These are phyloP conservation scores for Chaetomium globosum DNA, from an alignment of 2,329 filamentous ascomycete species.

Conservation along the genomic window DNA sequence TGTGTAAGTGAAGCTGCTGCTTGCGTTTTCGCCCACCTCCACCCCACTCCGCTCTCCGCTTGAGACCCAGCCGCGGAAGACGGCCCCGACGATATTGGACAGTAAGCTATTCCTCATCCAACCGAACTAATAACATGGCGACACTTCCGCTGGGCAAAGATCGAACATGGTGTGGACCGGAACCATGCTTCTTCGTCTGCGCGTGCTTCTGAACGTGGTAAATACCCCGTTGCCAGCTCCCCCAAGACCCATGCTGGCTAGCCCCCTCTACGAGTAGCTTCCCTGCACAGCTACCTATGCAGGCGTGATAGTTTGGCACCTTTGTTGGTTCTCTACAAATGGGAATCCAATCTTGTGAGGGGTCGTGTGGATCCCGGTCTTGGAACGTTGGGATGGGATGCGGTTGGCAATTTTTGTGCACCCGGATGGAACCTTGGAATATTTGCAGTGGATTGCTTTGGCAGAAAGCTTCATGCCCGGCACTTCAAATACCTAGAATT, in stretches of 20 bases:
- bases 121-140: background rate
- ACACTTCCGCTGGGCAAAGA: background rate
- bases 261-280: background rate
- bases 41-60: background rate
- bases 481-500: background rate
- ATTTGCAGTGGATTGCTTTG: too few relatives aligned
- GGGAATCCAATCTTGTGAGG: background rate
- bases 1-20: background rate
- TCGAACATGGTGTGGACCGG: background rate
- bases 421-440: too few relatives aligned
- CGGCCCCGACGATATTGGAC: background rate
- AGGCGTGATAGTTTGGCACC: background rate
- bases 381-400: background rate
- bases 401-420: background rate
- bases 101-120: background rate
- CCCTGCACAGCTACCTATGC: background rate
- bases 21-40: background rate
- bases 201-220: constrained; percentile 3
- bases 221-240: background rate
- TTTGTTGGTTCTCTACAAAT: background rate
- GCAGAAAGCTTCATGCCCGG: background rate
- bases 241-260: background rate
- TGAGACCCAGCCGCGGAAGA: constrained; percentile 1
- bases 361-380: background rate
- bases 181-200: constrained; percentile 2